Evolutionary conservation across 345 rosid species (phyloP).

Genomic region (Syzygium oleosum): DNA sequence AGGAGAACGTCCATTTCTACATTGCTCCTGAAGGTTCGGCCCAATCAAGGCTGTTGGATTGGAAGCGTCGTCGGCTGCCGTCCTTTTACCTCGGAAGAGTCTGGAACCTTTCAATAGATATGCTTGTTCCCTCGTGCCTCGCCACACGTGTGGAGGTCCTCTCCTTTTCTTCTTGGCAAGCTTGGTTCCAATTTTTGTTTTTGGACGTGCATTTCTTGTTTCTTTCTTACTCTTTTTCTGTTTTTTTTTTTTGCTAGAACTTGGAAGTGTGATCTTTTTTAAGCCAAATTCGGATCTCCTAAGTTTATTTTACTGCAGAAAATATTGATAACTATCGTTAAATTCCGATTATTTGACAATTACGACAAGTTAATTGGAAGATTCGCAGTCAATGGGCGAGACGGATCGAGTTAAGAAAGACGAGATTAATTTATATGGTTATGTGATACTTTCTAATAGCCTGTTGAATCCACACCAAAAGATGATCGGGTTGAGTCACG

Average conservation of each 20-base stretch:
- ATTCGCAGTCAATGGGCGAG: rapidly evolving
- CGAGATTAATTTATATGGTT: neutral
- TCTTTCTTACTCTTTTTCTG: too few species aligned
- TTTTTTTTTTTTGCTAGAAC: too few species aligned
- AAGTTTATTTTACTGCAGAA: neutral
- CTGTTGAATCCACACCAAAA: too few species aligned
- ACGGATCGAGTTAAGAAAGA: neutral
- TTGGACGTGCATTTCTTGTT: neutral
- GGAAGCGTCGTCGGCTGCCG: neutral
- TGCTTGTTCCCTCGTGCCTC: neutral
- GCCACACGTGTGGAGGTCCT: neutral
- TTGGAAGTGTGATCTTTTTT: neutral
- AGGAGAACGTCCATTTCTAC: neutral
- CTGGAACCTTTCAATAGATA: neutral
- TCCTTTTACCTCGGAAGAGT: neutral
- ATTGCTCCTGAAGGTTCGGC: neutral
- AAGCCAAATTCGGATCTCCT: neutral
- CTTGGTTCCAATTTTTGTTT: neutral
- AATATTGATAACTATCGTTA: neutral
- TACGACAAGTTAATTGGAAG: neutral
- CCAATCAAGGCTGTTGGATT: neutral
- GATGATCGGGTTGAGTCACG: too few species aligned
- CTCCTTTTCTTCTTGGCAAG: neutral
- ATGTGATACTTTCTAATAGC: too few species aligned
- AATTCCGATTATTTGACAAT: neutral